Evolutionary conservation across 2,329 filamentous ascomycete genomes (phyloP).

Genomic region (Aspergillus ibericus): DNA sequence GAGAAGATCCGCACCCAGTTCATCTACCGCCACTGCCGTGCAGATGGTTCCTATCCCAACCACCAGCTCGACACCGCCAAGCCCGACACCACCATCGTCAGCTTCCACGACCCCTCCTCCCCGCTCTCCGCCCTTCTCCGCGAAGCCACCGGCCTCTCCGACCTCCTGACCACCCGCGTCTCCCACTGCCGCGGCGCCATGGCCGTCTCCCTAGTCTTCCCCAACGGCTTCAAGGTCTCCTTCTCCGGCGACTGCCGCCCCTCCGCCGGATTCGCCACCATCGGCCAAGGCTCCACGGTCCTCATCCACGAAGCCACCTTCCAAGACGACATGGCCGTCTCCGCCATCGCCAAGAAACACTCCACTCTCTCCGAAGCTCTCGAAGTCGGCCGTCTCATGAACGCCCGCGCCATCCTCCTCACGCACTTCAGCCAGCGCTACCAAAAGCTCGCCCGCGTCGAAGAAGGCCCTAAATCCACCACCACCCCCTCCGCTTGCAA

Average conservation of each 20-base stretch:
- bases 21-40: slow-evolving; percentile 30
- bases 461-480: neutral
- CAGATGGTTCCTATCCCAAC: slow-evolving; percentile 27
- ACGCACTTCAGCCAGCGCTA: slow-evolving; percentile 97
- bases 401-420: slow-evolving; percentile 74
- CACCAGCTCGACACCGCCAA: slow-evolving; percentile 9
- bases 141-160: slow-evolving; percentile 60
- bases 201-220: slow-evolving; percentile 75
- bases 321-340: slow-evolving; percentile 75
- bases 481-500: slow-evolving; percentile 19
- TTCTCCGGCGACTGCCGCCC: slow-evolving; percentile 96
- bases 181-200: slow-evolving; percentile 77
- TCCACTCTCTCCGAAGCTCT: slow-evolving; percentile 86
- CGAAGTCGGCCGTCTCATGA: slow-evolving; percentile 72
- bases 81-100: slow-evolving; percentile 22
- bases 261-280: slow-evolving; percentile 64
- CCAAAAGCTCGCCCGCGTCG: slow-evolving; percentile 61
- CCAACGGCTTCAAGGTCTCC: slow-evolving; percentile 77
- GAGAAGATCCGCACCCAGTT: slow-evolving; percentile 27
- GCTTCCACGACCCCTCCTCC: slow-evolving; percentile 27
- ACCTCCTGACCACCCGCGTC: slow-evolving; percentile 68
- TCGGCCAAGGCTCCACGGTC: slow-evolving; percentile 74
- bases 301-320: slow-evolving; percentile 97
- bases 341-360: slow-evolving; percentile 86
- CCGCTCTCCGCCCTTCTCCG: slow-evolving; percentile 45